Percentiles rank a stretch among this genome's conserved stretches.
phyloP scores from a whole-genome alignment of 345 rosid species.

The Arabidopsis thaliana region DNA sequence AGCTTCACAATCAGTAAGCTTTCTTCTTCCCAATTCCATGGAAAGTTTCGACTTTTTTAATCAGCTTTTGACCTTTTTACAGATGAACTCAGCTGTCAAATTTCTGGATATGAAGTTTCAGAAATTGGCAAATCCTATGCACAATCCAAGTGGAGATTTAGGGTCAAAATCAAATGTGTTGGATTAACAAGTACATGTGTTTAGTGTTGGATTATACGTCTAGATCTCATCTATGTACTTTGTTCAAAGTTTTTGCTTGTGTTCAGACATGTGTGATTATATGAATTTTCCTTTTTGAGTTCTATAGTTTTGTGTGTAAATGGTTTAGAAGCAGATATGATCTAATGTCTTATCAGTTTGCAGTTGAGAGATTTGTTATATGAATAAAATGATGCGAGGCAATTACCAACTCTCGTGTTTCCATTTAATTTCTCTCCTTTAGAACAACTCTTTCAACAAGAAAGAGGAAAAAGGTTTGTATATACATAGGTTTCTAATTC shows the following conservation, averaged over 20 bases:
- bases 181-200: conserved; percentile 8
- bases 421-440: background rate
- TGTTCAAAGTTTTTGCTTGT: conserved; percentile 1
- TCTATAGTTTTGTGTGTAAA: background rate
- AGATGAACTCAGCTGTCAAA: conserved; percentile 29
- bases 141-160: conserved; percentile 12
- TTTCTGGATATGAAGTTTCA: conserved; percentile 36
- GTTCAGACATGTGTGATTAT: conserved; percentile 11
- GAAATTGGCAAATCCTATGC: conserved; percentile 24
- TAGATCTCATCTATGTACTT: conserved; percentile 8
- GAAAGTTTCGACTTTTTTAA: background rate
- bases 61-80: conserved; percentile 4
- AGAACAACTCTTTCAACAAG: conserved; percentile 16
- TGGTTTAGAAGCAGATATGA: background rate
- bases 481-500: conserved; percentile 3
- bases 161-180: conserved; percentile 7
- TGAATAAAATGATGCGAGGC: conserved; percentile 1
- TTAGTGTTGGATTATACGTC: conserved; percentile 1
- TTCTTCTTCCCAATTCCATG: background rate
- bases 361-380: background rate
- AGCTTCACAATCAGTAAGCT: conserved; percentile 59
- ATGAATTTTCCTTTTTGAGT: background rate
- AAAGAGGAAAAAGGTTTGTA: background rate
- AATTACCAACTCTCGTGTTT: background rate
- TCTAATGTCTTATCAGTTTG: background rate